Base-by-base conservation (phyloP, 345 rosid genomes). In the Draba incana region DNA sequence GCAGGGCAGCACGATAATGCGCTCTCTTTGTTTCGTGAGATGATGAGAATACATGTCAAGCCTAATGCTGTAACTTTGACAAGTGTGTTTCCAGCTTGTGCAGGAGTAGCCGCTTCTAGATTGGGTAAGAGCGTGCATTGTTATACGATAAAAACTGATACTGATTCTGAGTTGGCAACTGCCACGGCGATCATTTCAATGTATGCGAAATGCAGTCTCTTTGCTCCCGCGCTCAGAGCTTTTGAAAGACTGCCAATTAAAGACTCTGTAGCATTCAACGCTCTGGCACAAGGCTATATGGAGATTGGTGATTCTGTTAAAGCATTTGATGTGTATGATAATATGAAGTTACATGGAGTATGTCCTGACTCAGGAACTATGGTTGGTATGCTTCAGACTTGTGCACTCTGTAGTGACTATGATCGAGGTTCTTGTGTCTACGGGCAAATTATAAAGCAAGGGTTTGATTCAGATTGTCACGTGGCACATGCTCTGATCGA, bases 81-180 rank as follows among this genome's bases (percentile, higher is more conserved):
- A 57, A 79, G 84, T 68, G 78, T 82, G 42, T 83, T 87, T 70
- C 72, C 79, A 20, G 86, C 88, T 64, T 87, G 86, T 47, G 76
- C 80, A 39, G 88, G 83, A 43, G 10, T 77, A 14, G 51, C 66
- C 1, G 72, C 68, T 8, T 44, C 65, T 64, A 71, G 53, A 45
- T 77, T 83, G 58, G 89, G 89, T 37, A 81, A 82, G 80, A 87
- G 88, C 69, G 31, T 83, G 53, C 92, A 87, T 58, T 81, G 88
- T 62, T 83, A 78, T 75, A 79, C 83, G 62, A 39, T 82, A 31
- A 87, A 79, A 69, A 74, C 71, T 6, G 56, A 77, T 65, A 68
- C 67, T 27, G 86, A 76, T 33, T 74, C 66, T n/a, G 85, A 87
- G 39, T 53, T 80, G 61, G 69, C 70, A 42, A 54, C 69, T 31